Conservation (phyloP, 306 rosid species). For the Citrullus amarus region DNA sequence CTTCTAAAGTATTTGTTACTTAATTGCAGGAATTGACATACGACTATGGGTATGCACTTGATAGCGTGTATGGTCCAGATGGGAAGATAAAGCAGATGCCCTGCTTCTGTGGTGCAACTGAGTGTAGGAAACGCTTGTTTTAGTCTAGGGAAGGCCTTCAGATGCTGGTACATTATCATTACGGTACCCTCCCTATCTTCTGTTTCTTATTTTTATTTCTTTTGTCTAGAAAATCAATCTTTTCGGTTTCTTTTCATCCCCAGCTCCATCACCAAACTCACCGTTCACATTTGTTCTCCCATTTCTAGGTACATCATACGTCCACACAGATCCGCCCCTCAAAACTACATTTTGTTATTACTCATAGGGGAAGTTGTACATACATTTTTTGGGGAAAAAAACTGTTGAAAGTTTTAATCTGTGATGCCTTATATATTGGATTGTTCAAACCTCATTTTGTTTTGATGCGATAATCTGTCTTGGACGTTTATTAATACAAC, state of each 20-base stretch:
- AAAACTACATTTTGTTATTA: slow-evolving; percentile 2
- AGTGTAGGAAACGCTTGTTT: slow-evolving; percentile 65
- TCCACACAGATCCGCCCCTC: slow-evolving; percentile 11
- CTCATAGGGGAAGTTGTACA: slow-evolving; percentile 5
- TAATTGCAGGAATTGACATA: slow-evolving; percentile 71
- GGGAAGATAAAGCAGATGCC: slow-evolving; percentile 69
- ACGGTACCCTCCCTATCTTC: neutral
- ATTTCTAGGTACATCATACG: neutral
- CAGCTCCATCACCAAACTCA: neutral
- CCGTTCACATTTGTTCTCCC: neutral
- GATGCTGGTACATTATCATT: neutral
- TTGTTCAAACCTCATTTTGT: neutral
- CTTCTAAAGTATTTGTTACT: neutral
- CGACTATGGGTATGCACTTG: slow-evolving; percentile 87
- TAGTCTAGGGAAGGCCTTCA: slow-evolving; percentile 10
- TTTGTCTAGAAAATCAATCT: neutral
- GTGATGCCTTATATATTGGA: neutral
- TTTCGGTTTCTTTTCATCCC: neutral
- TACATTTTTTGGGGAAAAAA: neutral
- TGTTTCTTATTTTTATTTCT: neutral
- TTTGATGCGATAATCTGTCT: neutral
- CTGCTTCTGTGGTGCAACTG: slow-evolving; percentile 88
- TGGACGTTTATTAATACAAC: neutral
- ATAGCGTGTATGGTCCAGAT: slow-evolving; percentile 65
- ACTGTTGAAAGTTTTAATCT: neutral